phyloP scores from a whole-genome alignment of 1,284 basidiomycete genomes.

The Trichosporon sp. region DNA sequence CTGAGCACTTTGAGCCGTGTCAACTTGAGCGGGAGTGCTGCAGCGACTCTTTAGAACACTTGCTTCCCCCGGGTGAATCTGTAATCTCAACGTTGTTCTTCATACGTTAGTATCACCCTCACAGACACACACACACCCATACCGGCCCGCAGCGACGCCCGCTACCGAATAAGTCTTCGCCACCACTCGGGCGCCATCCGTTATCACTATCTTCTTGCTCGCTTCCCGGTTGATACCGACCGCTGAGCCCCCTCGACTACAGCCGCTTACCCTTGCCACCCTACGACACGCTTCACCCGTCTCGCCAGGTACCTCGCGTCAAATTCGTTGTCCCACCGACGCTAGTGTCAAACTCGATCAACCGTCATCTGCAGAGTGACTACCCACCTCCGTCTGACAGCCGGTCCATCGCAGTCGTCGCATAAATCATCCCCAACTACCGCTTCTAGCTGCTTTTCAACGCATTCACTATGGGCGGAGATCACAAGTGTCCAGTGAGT shows the following conservation, averaged over 20 bases:
- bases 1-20: not conserved
- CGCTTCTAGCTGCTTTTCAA: not conserved
- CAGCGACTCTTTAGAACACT: not conserved
- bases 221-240: not conserved
- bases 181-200: not conserved
- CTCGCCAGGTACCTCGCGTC: slow-evolving; percentile 1
- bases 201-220: not conserved
- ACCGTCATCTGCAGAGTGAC: not conserved
- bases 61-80: not conserved
- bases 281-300: not conserved
- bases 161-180: not conserved
- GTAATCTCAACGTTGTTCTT: not conserved
- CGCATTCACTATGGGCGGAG: slow-evolving; percentile 17
- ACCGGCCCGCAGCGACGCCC: not conserved
- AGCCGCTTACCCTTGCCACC: not conserved
- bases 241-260: not conserved
- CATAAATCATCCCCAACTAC: not conserved
- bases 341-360: not conserved
- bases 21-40: not conserved
- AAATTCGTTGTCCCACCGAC: not conserved
- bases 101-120: not conserved
- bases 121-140: too few relatives aligned
- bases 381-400: not conserved
- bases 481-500: slow-evolving; percentile 24
- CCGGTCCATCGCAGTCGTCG: not conserved